Evolutionary conservation across 2,329 filamentous ascomycete species (phyloP).

Genomic region (Falciphora oryzae): DNA sequence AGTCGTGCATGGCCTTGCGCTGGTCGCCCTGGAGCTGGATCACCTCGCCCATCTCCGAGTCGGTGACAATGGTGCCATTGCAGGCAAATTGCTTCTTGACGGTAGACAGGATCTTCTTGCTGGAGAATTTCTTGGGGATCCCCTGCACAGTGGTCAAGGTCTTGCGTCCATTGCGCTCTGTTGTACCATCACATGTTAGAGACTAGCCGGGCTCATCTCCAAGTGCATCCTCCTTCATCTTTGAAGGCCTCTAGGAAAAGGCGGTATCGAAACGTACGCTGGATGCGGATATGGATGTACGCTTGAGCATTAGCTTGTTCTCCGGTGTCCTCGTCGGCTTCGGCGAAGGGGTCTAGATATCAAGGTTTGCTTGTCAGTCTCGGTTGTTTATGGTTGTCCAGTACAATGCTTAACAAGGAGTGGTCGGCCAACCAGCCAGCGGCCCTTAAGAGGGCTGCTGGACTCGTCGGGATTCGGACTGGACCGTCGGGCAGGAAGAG

Average conservation of each 20-base stretch:
- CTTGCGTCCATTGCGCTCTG: slow-evolving; percentile 99
- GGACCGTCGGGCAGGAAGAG: no score
- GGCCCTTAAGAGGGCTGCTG: background rate
- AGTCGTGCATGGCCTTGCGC: slow-evolving; percentile 97
- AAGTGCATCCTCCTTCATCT: no score
- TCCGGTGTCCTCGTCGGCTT: slow-evolving; percentile 99
- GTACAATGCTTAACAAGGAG: background rate
- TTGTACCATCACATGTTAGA: background rate
- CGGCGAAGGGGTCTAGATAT: slow-evolving; percentile 94
- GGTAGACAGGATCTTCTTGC: slow-evolving; percentile 99
- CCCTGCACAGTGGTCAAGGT: slow-evolving; percentile 99
- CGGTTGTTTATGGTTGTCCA: slow-evolving; percentile 6
- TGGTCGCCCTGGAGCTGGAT: slow-evolving; percentile 99
- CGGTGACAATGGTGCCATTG: slow-evolving; percentile 99
- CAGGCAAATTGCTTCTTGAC: slow-evolving; percentile 99
- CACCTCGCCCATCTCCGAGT: slow-evolving; percentile 96
- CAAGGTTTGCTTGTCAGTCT: slow-evolving; percentile 21
- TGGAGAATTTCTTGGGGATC: slow-evolving; percentile 97
- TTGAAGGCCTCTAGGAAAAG: no score
- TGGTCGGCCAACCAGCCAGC: background rate
- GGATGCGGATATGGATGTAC: slow-evolving; percentile 99
- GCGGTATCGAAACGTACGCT: slow-evolving; percentile 66
- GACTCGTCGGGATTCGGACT: no score
- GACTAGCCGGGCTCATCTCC: no score
- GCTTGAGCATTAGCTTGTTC: slow-evolving; percentile 93